phyloP scores from a whole-genome alignment of 306 rosid species.

The Alnus rubra region DNA sequence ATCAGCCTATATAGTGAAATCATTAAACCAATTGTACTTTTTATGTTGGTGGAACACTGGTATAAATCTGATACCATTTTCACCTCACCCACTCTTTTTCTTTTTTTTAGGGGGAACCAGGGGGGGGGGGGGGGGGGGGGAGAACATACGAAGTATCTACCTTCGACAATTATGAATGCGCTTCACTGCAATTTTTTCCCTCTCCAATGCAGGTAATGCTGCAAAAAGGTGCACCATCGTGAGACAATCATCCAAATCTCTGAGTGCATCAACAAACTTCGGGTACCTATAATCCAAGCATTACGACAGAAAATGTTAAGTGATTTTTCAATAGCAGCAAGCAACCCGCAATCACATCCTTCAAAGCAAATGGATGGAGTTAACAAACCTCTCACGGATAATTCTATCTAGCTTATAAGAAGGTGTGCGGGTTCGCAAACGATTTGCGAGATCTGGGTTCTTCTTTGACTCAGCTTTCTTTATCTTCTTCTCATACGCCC shows the following conservation, averaged over 20 bases:
- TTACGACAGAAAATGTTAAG: conserved; percentile 9
- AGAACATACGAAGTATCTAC: conserved; percentile 33
- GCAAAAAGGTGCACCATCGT: conserved; percentile 93
- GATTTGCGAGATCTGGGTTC: conserved; percentile 65
- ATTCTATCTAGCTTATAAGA: conserved; percentile 63
- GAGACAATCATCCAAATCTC: conserved; percentile 95
- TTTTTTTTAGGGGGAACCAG: too few species aligned
- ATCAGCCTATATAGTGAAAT: background rate
- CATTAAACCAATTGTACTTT: background rate
- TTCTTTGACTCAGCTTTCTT: conserved; percentile 87
- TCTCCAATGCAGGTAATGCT: conserved; percentile 73
- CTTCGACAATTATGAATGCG: conserved; percentile 68
- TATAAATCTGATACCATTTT: background rate
- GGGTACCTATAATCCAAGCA: conserved; percentile 63
- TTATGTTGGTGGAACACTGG: background rate
- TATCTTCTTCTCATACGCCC: conserved; percentile 73
- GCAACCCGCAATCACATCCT: background rate
- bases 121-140: too few species aligned
- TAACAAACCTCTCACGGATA: conserved; percentile 72
- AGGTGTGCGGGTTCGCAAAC: conserved; percentile 53
- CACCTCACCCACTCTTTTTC: background rate
- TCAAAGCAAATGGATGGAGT: background rate
- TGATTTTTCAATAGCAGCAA: conserved; percentile 9
- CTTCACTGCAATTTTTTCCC: conserved; percentile 69
- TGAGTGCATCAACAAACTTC: conserved; percentile 77